Conservation (phyloP, 2,329 filamentous ascomycete species). For the Pseudogymnoascus sp. region DNA sequence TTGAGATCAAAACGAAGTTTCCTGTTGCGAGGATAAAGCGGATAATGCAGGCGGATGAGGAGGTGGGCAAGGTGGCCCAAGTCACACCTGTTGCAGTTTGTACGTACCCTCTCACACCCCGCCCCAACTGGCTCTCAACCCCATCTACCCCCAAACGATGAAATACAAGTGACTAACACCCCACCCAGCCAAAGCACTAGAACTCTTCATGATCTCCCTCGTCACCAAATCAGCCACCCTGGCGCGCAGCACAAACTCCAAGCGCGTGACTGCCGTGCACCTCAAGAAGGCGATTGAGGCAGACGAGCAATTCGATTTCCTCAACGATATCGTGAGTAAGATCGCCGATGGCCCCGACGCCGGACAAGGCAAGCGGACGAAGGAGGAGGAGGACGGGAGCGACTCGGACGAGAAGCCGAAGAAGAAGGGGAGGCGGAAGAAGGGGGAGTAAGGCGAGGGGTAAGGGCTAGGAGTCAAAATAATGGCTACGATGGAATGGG, state of each 20-base stretch:
- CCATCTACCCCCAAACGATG: slow-evolving; percentile 1
- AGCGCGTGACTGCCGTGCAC: slow-evolving; percentile 83
- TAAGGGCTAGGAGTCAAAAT: background rate
- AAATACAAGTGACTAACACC: slow-evolving; percentile 6
- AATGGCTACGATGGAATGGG: background rate
- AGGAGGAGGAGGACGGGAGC: slow-evolving; percentile 19
- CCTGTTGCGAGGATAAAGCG: slow-evolving; percentile 96
- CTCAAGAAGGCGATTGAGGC: slow-evolving; percentile 83
- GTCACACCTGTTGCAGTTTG: slow-evolving; percentile 91
- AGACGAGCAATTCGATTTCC: slow-evolving; percentile 90
- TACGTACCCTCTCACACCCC: slow-evolving; percentile 35
- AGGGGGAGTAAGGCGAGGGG: slow-evolving; percentile 9
- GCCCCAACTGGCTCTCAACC: background rate
- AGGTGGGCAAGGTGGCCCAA: slow-evolving; percentile 96
- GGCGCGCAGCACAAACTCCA: slow-evolving; percentile 74
- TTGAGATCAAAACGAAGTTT: slow-evolving; percentile 89
- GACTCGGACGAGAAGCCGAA: slow-evolving; percentile 24
- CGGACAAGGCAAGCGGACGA: slow-evolving; percentile 22
- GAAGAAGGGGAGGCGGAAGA: slow-evolving; percentile 23
- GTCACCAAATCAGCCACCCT: slow-evolving; percentile 83
- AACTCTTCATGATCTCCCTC: slow-evolving; percentile 95
- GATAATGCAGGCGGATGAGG: slow-evolving; percentile 98
- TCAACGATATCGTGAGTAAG: slow-evolving; percentile 82
- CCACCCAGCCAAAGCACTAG: slow-evolving; percentile 65
- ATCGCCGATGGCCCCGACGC: slow-evolving; percentile 50